Base-by-base conservation (phyloP, 768 basidiomycete species). In the Glaciozyma antarctica region DNA sequence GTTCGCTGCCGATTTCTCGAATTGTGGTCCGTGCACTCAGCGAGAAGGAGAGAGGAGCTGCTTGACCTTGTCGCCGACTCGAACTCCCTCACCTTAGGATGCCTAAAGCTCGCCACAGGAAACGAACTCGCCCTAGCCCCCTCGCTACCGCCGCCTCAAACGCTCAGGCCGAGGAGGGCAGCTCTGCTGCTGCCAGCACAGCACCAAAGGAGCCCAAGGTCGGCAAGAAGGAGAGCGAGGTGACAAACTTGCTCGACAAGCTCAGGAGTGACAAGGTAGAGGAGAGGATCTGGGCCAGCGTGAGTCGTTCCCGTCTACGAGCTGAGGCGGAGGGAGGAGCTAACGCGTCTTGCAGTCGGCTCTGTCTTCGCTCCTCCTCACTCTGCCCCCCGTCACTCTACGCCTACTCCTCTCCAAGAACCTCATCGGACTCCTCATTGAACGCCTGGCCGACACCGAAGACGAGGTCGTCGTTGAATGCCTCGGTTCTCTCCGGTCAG, bases 361-460 rank as follows among this genome's bases (percentile, higher is more conserved):
- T 3, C 47, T 70, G 3, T 58, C 65, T 0, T 56, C 55, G 0
- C 56, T 70, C 12, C 32, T 70, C 28, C 61, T 66, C 49, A 47
- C 60, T 5, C 63, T 70, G 10, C 69, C 69, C 9, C 57, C 69
- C 13, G 34, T 64, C 30, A 65, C 64, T 21, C 60, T 64, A 5
- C 65, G 69, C 24, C 61, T 66, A 26, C 51, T 71, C 26, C 66
- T 71, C 54, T 62, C 66, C 5, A 51, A 52, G 48, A 71, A 71
- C 66, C 45, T 67, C 49, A 71, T 71, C 61, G 69, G 69, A 22
- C 58, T 63, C 28, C 51, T 71, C 4, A 71, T 71, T 26, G 69
- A 71, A 53, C 69, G 69, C 16, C 30, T 71, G 57, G 24, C 63
- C 3, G 53, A 61, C 51, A 38, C 60, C 13, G 53, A 63, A 30